Percentiles rank a stretch among this genome's conserved stretches.
These are phyloP conservation scores for Candida pseudoglaebosa DNA, from an alignment of 805 yeast species.

Conservation along the genomic window DNA sequence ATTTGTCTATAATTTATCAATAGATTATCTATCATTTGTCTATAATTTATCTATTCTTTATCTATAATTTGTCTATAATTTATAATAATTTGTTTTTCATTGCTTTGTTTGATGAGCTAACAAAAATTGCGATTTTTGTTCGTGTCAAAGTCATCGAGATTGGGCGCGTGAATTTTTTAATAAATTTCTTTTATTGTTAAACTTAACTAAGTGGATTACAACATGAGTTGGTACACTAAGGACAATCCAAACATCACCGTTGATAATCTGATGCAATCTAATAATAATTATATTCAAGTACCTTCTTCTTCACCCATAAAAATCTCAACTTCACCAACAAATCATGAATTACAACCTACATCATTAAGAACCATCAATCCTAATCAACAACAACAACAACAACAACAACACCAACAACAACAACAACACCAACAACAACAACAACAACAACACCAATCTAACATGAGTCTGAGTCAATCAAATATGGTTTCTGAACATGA, in stretches of 20 bases:
- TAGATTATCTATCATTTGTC: no score
- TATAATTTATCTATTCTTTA: no score
- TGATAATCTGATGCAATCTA: constrained; percentile 15
- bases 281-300: constrained; percentile 29
- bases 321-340: constrained; percentile 24
- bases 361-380: constrained; percentile 5
- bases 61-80: no score
- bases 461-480: constrained; percentile 7
- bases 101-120: no score
- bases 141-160: neutral
- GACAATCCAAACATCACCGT: constrained; percentile 15
- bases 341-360: constrained; percentile 10
- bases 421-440: constrained; percentile 5
- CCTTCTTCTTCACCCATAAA: constrained; percentile 39
- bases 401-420: no score
- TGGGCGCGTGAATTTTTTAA: neutral
- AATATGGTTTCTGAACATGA: constrained; percentile 15
- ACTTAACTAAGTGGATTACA: neutral
- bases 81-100: no score
- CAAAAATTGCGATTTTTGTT: neutral
- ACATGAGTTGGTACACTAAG: constrained; percentile 24
- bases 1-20: no score
- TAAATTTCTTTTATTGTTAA: neutral
- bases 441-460: constrained; percentile 6
- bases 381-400: neutral